Base-by-base conservation (phyloP, 148 eudicot genomes). In the Chenopodium berlandieri region DNA sequence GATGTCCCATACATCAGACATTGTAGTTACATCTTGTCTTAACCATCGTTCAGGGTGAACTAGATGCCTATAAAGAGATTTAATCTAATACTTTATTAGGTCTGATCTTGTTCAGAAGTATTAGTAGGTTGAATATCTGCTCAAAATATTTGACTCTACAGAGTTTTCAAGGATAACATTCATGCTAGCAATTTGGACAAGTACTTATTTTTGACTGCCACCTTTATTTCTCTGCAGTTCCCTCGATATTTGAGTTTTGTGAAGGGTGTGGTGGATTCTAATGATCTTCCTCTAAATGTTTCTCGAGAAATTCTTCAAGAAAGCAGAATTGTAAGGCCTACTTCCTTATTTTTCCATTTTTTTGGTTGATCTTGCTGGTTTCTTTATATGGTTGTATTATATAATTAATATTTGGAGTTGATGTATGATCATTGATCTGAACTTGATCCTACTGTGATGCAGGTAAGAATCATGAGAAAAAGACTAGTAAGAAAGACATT, bases 271-370 rank as follows among this genome's bases (percentile, higher is more conserved):
- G 99, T 96, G 75, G 99, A 94, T 83, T 96, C 99, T 7, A 79
- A 94, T 88, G 99, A 96, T 83, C 98, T 96, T 84, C 99, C 99
- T 75, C 91, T 96, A 73, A 96, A 96, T 82, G 99, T 96, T 75
- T 96, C 99, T 19, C 88, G 99, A 63, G 99, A 96, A 83, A 96
- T 96, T 71, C 98, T 96, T 83, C 99, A 96, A 90, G 99, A 96
- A 87, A 96, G 97, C 81, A 90, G 99, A 83, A 96, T 96, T 86
- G 99, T 96, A 90, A 88, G 90, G 60, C 78, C 48, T 46, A 47
- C 32, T 81, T 71, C 62, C 27, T 63, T 22, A 13, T 27, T n/a
- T 63, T 60, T 17, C 4, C 69, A 0, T 3, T 2, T 62, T 50
- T 11, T 40, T n/a, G 30, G 47, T 12, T 44, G 2, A 48, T 60